Conservation (phyloP, 305 asterid species). For the Petunia hybrid region DNA sequence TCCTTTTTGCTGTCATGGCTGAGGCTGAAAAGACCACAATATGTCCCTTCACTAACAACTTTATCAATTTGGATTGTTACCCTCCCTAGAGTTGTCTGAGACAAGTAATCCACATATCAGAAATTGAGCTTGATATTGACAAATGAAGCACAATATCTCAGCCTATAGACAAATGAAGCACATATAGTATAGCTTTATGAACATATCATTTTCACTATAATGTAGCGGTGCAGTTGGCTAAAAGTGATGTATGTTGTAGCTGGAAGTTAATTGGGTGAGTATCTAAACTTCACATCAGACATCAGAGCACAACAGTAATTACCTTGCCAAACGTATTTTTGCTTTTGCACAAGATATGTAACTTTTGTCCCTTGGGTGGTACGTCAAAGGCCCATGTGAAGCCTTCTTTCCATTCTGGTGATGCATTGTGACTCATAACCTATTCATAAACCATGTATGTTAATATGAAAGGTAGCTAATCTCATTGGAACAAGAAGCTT, state of each 20-base stretch:
- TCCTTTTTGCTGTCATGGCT: constrained; percentile 59
- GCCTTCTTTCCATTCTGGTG: constrained; percentile 90
- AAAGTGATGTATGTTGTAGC: not conserved
- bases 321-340: constrained; percentile 92
- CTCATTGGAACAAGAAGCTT: constrained; percentile 1
- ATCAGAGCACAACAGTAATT: constrained; percentile 42
- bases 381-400: constrained; percentile 94
- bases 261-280: constrained; percentile 13
- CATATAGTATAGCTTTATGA: not conserved
- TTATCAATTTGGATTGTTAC: constrained; percentile 80
- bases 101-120: constrained; percentile 35
- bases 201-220: not conserved
- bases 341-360: constrained; percentile 71
- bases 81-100: constrained; percentile 77
- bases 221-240: not conserved
- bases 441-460: constrained; percentile 35
- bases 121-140: constrained; percentile 11
- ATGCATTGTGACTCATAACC: constrained; percentile 70
- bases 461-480: constrained; percentile 5
- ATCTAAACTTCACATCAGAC: constrained; percentile 11
- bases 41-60: constrained; percentile 77
- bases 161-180: not conserved
- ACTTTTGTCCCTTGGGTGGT: constrained; percentile 94
- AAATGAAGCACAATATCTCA: not conserved
- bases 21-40: constrained; percentile 70